Conservation (phyloP, 495 filamentous ascomycete species). For the Aspergillus ellipticus region DNA sequence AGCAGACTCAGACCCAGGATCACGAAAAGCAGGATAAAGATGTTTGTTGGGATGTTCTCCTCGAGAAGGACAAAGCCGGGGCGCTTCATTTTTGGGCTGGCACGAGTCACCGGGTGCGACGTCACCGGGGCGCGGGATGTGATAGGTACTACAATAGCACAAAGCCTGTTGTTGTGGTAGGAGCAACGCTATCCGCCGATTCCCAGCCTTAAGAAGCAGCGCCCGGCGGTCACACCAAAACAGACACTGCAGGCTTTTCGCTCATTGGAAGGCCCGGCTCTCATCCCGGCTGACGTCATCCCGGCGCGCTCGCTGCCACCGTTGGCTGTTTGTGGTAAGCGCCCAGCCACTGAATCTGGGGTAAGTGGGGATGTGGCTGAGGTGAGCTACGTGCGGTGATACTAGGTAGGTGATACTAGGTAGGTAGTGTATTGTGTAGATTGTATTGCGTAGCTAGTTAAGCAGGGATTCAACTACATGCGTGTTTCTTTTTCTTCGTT, state of each 20-base stretch:
- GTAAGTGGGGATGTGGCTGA: not conserved
- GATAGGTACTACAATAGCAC: too few species aligned
- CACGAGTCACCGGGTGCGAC: conserved; percentile 13
- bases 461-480: too few species aligned
- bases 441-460: too few species aligned
- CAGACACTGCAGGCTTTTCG: not conserved
- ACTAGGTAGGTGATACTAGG: not conserved
- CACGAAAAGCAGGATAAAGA: conserved; percentile 29
- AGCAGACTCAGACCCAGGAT: conserved; percentile 30
- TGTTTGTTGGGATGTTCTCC: conserved; percentile 30
- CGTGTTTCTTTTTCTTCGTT: not conserved
- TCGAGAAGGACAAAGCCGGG: too few species aligned
- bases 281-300: conserved; percentile 18
- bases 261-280: not conserved
- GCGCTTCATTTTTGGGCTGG: conserved; percentile 30
- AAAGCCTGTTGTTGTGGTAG: not conserved
- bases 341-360: not conserved
- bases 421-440: too few species aligned
- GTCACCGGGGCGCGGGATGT: conserved; percentile 8
- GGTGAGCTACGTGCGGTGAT: not conserved
- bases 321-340: not conserved
- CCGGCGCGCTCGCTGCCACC: not conserved
- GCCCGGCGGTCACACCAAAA: too few species aligned
- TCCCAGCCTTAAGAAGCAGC: not conserved
- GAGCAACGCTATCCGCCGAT: not conserved